A percentile compares a stretch with the other conserved stretches of the same genome.
Evolutionary conservation across 306 rosid genomes (phyloP).

Genomic region (Malus fusca): DNA sequence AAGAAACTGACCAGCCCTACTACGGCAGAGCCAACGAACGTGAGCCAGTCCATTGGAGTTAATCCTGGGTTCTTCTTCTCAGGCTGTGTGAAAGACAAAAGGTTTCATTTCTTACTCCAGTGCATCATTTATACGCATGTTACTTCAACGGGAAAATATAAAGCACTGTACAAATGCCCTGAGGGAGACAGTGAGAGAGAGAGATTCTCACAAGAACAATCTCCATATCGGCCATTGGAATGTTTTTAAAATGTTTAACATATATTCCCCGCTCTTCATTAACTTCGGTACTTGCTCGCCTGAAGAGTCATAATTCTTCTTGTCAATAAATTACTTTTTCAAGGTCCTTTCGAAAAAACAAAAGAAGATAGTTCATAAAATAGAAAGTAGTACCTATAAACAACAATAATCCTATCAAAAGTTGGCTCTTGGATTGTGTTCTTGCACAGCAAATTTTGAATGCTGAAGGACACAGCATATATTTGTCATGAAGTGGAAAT

Average conservation of each 20-base stretch:
- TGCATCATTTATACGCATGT: no score
- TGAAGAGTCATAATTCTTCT: conserved; percentile 26
- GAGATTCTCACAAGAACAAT: conserved; percentile 74
- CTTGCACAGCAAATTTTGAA: conserved; percentile 51
- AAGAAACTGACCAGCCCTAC: conserved; percentile 80
- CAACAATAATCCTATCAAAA: conserved; percentile 84
- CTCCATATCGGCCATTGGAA: conserved; percentile 98
- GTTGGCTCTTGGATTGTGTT: conserved; percentile 92
- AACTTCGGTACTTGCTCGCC: conserved; percentile 44
- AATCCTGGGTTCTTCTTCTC: conserved; percentile 96
- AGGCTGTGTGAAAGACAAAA: conserved; percentile 59
- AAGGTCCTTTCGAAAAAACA: not conserved
- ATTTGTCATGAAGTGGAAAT: conserved; percentile 7
- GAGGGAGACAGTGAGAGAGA: not conserved
- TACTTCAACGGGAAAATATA: no score
- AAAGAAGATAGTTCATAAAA: not conserved
- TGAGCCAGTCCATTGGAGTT: conserved; percentile 99
- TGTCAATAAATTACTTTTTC: no score
- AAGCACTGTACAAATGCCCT: no score
- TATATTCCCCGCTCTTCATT: conserved; percentile 60
- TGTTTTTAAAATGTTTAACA: conserved; percentile 81
- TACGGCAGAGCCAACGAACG: conserved; percentile 71
- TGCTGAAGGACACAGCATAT: conserved; percentile 35
- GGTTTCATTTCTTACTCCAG: conserved; percentile 1
- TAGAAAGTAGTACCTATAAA: conserved; percentile 59